Evolutionary conservation across 2,329 filamentous ascomycete genomes (phyloP).

Genomic region (Madurella fahalii): DNA sequence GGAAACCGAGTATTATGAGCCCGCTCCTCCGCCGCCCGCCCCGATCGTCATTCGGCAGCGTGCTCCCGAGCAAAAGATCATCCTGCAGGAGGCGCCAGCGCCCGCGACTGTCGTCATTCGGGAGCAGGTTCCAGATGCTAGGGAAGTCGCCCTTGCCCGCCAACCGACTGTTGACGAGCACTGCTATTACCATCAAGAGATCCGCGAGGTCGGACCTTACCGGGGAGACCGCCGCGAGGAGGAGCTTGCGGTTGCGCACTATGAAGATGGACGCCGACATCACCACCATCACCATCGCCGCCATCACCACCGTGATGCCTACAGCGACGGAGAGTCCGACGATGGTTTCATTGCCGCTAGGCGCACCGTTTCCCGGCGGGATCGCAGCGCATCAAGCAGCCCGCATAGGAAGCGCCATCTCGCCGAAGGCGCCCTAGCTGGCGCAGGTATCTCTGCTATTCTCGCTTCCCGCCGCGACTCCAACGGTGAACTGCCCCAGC

Average conservation of each 20-base stretch:
- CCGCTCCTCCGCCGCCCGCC: constrained; percentile 45
- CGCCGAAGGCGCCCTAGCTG: constrained; percentile 61
- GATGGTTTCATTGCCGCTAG: constrained; percentile 38
- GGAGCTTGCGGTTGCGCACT: constrained; percentile 32
- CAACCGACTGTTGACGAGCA: constrained; percentile 44
- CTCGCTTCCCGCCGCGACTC: constrained; percentile 51
- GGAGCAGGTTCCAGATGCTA: constrained; percentile 28
- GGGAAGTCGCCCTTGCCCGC: constrained; percentile 34
- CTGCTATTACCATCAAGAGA: constrained; percentile 49
- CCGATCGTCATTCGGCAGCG: constrained; percentile 36
- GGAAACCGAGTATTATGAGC: constrained; percentile 60
- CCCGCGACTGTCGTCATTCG: constrained; percentile 37
- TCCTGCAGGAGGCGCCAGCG: constrained; percentile 43
- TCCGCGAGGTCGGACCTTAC: constrained; percentile 41
- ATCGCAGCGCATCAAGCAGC: constrained; percentile 43
- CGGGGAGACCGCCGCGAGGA: constrained; percentile 33
- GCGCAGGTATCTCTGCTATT: constrained; percentile 58
- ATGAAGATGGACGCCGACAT: constrained; percentile 29
- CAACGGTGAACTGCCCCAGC: constrained; percentile 46
- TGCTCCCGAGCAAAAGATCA: constrained; percentile 49
- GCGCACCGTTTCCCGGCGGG: constrained; percentile 47
- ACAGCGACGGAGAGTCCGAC: constrained; percentile 34
- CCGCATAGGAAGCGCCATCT: constrained; percentile 55
- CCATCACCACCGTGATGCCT: constrained; percentile 34
- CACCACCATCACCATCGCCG: constrained; percentile 37